Evolutionary conservation across 2,329 filamentous ascomycete genomes (phyloP).

Genomic region (Cladophialophora psammophila): DNA sequence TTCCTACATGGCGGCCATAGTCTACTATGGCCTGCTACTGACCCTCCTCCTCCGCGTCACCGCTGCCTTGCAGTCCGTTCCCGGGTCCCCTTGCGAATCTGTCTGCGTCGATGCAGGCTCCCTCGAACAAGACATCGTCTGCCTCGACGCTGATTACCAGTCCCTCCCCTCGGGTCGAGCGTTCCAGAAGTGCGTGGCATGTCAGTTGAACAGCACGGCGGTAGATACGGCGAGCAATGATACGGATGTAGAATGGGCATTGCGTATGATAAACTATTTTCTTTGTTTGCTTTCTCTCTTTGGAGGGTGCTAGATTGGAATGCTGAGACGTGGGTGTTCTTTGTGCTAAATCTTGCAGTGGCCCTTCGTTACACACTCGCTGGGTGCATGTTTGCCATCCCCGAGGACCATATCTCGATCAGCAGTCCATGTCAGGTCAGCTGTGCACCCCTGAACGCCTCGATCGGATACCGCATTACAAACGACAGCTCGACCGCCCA

Average conservation of each 20-base stretch:
- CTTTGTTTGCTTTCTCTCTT: background rate
- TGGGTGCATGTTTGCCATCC: constrained; percentile 53
- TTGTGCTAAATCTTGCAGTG: constrained; percentile 43
- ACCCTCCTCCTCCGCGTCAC: constrained; percentile 29
- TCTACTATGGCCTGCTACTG: constrained; percentile 20
- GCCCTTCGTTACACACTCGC: constrained; percentile 56
- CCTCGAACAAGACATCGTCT: constrained; percentile 52
- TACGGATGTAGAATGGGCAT: constrained; percentile 55
- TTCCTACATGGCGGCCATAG: constrained; percentile 9
- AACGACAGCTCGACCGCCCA: constrained; percentile 41
- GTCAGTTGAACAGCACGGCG: constrained; percentile 51
- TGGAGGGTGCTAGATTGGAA: constrained; percentile 4
- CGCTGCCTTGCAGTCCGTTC: constrained; percentile 35
- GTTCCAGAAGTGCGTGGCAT: constrained; percentile 53
- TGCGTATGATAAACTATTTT: constrained; percentile 48
- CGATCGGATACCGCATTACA: constrained; percentile 44
- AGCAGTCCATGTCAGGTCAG: constrained; percentile 55
- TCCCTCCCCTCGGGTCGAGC: constrained; percentile 45
- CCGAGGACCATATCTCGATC: constrained; percentile 46
- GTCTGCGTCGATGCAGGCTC: constrained; percentile 42
- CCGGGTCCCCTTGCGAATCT: constrained; percentile 38
- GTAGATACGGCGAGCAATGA: constrained; percentile 46
- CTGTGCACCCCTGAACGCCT: constrained; percentile 46
- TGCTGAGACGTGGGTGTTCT: constrained; percentile 24
- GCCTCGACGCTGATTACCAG: constrained; percentile 49